Base-by-base conservation (phyloP, 352 stramenopile genomes). In the Pseudoperonospora humuli region DNA sequence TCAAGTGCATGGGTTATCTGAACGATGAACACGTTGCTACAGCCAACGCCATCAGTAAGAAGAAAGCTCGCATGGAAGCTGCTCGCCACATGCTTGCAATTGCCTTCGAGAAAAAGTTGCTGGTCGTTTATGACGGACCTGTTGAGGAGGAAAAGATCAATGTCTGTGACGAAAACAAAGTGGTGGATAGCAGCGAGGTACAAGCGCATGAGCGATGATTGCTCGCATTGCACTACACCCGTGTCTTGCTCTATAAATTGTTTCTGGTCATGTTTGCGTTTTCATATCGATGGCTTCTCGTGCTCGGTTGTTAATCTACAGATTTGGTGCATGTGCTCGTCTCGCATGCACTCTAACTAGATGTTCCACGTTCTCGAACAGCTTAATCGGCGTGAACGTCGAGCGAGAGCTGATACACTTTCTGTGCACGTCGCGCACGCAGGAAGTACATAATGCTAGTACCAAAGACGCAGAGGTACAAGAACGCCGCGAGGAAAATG, bases 381-480 rank as follows among this genome's bases (percentile, higher is more conserved):
- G 14, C 21, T 51, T 75, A 88, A 54, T 93, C 77, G 11, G 75
- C 70, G 51, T 93, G 80, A 23, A 93, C 75, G 51, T 90, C 80
- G 28, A 93, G 73, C 14, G 80, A 93, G 39, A 93, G 64, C 57
- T 93, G 80, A 66, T 90, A 93, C 20, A 93, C 80, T 51, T 93
- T 93, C 28, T 90, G 77, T 10, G 80, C 80, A 11, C 73, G 74
- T 28, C 80, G 66, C 17, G 77, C 75, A 27, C 77, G 73, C 35
- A 87, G 50, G 49, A 89, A 86, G 57, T 89, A 93, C 72, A 86
- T 89, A 57, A 90, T 64, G 57, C 80, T 93, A 23, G 71, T 87
- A 39, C 79, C 77, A 40, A 93, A 93, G 45, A 88, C 57, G 35
- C 77, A 89, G 29, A 93, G 50, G 42, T 93, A 93, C 28, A 93